Base-by-base conservation (phyloP, 2,329 filamentous ascomycete genomes). In the Trichophyton equinum region DNA sequence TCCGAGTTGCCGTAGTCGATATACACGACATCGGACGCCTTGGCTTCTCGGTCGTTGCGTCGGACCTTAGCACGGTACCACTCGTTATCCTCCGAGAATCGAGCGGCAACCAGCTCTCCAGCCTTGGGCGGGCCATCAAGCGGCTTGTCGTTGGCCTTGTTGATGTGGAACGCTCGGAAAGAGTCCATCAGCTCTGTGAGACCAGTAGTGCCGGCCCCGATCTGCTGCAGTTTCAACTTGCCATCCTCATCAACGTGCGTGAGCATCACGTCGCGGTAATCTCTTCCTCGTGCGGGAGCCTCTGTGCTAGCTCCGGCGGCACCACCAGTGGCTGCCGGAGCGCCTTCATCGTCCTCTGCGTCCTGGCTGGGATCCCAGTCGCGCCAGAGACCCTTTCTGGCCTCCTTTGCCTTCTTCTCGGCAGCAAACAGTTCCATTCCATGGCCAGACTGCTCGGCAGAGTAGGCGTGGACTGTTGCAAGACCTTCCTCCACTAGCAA, bases 1-100 rank as follows among this genome's bases (percentile, higher is more conserved):
- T 99, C 94, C 60, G 84, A 87, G 81, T 99, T 99, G 68, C 94
- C 94, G 74, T 95, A 99, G 78, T 99, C 94, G 64, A 99, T 84
- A 76, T 96, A 99, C 53, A 95, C 78, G 27, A 99, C 87, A 74
- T 99, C 94, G 25, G 91, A 87, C 68, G 88, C 85, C 81, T 94
- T 90, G 69, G 86, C 86, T 7, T 91, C 82, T 64, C 94, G 90
- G 77, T 99, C 94, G 75, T 97, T 96, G 71, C 91, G 85, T 64
- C 91, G 87, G 64, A 99, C 85, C 64, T 86, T 87, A 36, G 89
- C 94, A 64, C 94, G 89, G 78, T 99, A 99, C 92, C 92, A 99
- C 67, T 94, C 85, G 62, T 86, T 84, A 71, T 99, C 94, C 59
- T 85, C 86, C 5, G 85, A 87, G 79, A 97, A 99, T 72, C 89